Conservation (phyloP, 2,329 filamentous ascomycete species). For the Botrytis cinerea region DNA sequence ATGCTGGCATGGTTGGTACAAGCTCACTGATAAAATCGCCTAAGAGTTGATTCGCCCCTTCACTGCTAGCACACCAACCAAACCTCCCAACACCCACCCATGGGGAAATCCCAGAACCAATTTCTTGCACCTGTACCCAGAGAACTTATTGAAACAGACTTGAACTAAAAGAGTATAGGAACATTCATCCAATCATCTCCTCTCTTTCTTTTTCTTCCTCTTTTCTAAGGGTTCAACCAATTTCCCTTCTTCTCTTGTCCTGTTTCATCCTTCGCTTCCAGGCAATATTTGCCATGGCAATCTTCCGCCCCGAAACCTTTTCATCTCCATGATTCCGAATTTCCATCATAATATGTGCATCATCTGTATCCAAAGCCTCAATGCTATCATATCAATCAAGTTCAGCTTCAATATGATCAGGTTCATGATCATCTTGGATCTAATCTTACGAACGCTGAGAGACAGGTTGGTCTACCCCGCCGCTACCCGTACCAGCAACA, state of each 20-base stretch:
- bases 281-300: not conserved
- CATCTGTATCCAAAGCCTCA: conserved; percentile 4
- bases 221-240: not conserved
- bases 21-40: conserved; percentile 6
- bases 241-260: conserved; percentile 10
- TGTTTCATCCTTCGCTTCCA: conserved; percentile 4
- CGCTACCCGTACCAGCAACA: not conserved
- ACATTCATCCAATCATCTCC: not conserved
- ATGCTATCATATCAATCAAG: conserved; percentile 4
- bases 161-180: not conserved
- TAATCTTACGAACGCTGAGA: not conserved
- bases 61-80: not conserved
- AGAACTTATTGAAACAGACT: not conserved
- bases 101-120: not conserved
- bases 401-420: conserved; percentile 4
- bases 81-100: not conserved
- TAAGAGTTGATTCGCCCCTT: not conserved
- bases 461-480: not conserved
- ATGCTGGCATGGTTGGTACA: not conserved
- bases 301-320: conserved; percentile 14
- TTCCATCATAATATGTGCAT: conserved; percentile 1
- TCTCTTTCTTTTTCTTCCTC: not conserved
- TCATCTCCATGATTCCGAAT: not conserved
- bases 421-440: not conserved
- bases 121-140: not conserved